Evolutionary conservation across 2,329 filamentous ascomycete species (phyloP), one percentile per base, ranked within the genome.

Genomic region (Albifimbria verrucaria): DNA sequence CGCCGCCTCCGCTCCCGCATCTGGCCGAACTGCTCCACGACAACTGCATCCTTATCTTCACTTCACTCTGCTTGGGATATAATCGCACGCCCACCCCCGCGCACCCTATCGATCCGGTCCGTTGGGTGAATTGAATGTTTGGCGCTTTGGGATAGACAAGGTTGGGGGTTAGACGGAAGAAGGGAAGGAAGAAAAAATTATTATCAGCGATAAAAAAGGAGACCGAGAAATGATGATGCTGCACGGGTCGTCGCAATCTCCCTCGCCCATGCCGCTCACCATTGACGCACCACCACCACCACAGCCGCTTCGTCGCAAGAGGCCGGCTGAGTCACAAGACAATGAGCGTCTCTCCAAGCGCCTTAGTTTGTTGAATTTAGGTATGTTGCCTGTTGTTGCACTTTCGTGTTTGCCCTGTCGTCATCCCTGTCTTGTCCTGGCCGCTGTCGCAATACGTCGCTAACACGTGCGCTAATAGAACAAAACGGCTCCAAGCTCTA

Each of bases 311-410:
- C 57, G 59, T 23, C 73, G 77, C 64, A 87, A 87, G 72, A 74
- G 84, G 62, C 87, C 86, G 70, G 80, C 83, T 53, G 79, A 83
- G 50, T 68, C 70, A 15, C 80, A 82, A 55, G 77, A 82, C 63
- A 85, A 82, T 59, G 83, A 95, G 72, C 87, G 92, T 50, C 80
- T 97, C 58, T 88, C 88, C 46, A 97, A 97, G 76, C 82, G 88
- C 59, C 80, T 97, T 69, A 89, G 90, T 67, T 76, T 89, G 49
- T 79, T 97, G 52, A 92, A 92, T 68, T 74, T 97, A 59, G 89
- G 91, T 94, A 83, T 52, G 76, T 70, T 52, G 48, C 49, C 51
- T 42, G 18, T 39, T 50, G 9, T 22, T 44, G 26, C 50, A 25
- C 42, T 54, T 51, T 32, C 47, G 22, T 44, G 46, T 51, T 51